phyloP scores from a whole-genome alignment of 257 asterid species.

The Verbena officinalis region DNA sequence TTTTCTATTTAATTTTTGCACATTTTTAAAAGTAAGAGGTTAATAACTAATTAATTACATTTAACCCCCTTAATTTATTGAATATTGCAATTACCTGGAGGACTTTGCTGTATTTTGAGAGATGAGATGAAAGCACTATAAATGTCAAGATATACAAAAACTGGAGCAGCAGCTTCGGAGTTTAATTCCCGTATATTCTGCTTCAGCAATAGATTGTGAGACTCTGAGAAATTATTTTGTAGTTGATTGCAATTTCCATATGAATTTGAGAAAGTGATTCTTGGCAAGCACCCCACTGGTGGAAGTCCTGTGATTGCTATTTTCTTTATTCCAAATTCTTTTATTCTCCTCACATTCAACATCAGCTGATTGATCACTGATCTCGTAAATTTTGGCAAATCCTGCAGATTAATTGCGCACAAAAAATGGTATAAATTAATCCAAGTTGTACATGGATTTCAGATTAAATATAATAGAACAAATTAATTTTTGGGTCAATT shows the following conservation, averaged over 20 bases:
- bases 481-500: too few relatives aligned
- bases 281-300: slow-evolving; percentile 69
- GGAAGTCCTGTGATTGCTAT: slow-evolving; percentile 49
- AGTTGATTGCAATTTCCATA: slow-evolving; percentile 41
- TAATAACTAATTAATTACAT: too few relatives aligned
- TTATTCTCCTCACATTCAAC: slow-evolving; percentile 47
- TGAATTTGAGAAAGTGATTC: slow-evolving; percentile 29
- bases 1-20: too few relatives aligned
- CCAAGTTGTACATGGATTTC: too few relatives aligned
- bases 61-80: too few relatives aligned
- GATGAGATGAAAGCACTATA: slow-evolving; percentile 54
- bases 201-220: slow-evolving; percentile 52
- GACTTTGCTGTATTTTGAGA: slow-evolving; percentile 33
- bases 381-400: slow-evolving; percentile 34
- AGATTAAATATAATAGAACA: too few relatives aligned
- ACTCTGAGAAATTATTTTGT: slow-evolving; percentile 42
- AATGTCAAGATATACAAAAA: slow-evolving; percentile 51
- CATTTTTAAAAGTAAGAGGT: too few relatives aligned
- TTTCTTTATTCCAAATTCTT: slow-evolving; percentile 52
- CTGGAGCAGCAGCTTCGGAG: slow-evolving; percentile 38
- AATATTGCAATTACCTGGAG: slow-evolving; percentile 37
- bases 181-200: slow-evolving; percentile 47
- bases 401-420: slow-evolving; percentile 32
- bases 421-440: too few relatives aligned
- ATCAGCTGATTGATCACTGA: slow-evolving; percentile 49